Percentiles rank a stretch among this genome's conserved stretches.
phyloP scores from a whole-genome alignment of 306 rosid species.

The Pyrus communis region DNA sequence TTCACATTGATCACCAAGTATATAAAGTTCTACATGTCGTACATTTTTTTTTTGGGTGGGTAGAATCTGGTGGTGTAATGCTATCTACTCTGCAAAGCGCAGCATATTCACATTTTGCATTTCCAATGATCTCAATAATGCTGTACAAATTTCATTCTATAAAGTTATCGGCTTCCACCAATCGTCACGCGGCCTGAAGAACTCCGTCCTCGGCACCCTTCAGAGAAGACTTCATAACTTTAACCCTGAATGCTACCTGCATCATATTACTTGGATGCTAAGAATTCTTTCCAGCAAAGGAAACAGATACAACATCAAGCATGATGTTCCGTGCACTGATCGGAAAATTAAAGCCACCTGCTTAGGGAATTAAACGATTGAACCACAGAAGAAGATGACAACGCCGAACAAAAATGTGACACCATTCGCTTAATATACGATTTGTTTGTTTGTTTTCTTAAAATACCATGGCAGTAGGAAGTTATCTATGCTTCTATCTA shows the following conservation, averaged over 20 bases:
- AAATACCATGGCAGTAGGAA: too few relatives aligned
- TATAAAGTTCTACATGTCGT: not conserved
- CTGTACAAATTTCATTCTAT: slow-evolving; percentile 40
- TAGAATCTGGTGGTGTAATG: not conserved
- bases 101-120: slow-evolving; percentile 3
- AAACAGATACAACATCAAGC: not conserved
- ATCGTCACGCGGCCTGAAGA: slow-evolving; percentile 32
- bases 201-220: slow-evolving; percentile 15
- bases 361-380: not conserved
- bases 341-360: not conserved
- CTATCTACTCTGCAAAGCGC: slow-evolving; percentile 2
- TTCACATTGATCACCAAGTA: not conserved
- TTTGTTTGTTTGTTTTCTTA: too few relatives aligned
- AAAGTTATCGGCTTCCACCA: not conserved
- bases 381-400: not conserved
- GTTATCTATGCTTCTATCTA: too few relatives aligned
- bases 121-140: slow-evolving; percentile 19
- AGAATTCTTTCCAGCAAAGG: slow-evolving; percentile 4
- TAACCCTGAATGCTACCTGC: slow-evolving; percentile 77
- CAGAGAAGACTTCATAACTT: slow-evolving; percentile 50
- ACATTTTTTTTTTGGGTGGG: not conserved
- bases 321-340: not conserved
- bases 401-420: not conserved
- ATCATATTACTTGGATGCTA: slow-evolving; percentile 8
- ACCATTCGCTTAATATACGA: not conserved